phyloP scores from a whole-genome alignment of 495 filamentous ascomycete genomes.

The Xylaria grammica region DNA sequence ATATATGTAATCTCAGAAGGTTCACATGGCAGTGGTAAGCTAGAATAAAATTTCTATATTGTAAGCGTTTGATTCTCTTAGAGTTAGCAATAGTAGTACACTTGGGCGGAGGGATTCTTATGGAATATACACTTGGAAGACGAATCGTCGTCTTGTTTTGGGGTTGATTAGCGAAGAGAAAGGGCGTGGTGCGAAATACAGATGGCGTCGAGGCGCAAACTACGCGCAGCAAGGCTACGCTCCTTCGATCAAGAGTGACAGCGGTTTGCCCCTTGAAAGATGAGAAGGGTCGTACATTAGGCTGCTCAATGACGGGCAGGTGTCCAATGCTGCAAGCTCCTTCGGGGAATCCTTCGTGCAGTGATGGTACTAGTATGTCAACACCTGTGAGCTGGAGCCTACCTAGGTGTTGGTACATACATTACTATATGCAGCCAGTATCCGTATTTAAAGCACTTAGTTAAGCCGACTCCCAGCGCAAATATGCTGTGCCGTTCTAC shows the following conservation, averaged over 20 bases:
- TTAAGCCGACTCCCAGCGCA: neutral
- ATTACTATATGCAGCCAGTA: too few species aligned
- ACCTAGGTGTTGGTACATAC: neutral
- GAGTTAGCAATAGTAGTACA: too few species aligned
- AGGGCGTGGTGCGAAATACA: slow-evolving; percentile 1
- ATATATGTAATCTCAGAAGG: neutral
- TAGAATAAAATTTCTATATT: neutral
- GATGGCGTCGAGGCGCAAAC: neutral
- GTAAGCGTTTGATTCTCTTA: neutral
- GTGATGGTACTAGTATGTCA: neutral
- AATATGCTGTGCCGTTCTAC: slow-evolving; percentile 6
- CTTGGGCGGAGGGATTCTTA: too few species aligned
- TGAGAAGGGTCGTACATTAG: slow-evolving; percentile 17
- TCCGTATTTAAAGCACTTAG: too few species aligned
- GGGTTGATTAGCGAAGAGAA: neutral
- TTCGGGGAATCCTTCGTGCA: neutral
- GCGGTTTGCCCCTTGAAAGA: slow-evolving; percentile 10
- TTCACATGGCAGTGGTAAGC: neutral
- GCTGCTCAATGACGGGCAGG: neutral
- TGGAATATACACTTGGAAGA: too few species aligned
- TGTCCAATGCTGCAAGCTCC: slow-evolving; percentile 2
- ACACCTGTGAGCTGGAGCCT: too few species aligned
- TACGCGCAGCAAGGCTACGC: neutral
- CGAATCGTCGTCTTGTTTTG: slow-evolving; percentile 1
- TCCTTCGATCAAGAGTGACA: too few species aligned